phyloP scores from a whole-genome alignment of 2,329 filamentous ascomycete species.

The Diaporthe sp. region DNA sequence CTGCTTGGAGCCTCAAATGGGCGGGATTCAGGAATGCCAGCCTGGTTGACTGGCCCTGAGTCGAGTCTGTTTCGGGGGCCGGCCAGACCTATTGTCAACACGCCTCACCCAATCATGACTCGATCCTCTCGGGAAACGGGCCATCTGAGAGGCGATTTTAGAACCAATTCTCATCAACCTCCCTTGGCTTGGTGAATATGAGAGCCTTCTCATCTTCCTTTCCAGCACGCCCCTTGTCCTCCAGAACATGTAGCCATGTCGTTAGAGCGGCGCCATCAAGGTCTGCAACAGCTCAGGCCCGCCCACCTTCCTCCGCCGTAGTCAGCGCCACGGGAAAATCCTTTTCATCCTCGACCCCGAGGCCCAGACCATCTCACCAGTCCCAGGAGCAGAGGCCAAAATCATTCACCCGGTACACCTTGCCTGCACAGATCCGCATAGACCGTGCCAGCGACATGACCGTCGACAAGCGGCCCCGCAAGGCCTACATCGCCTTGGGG shows the following conservation, averaged over 20 bases:
- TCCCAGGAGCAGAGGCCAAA: slow-evolving; percentile 18
- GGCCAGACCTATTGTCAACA: slow-evolving; percentile 10
- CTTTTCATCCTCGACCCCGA: slow-evolving; percentile 28
- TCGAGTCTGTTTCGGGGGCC: slow-evolving; percentile 16
- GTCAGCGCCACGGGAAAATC: slow-evolving; percentile 28
- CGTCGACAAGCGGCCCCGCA: slow-evolving; percentile 46
- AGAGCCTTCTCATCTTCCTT: slow-evolving; percentile 19
- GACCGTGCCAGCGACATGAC: slow-evolving; percentile 41
- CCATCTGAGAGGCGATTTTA: slow-evolving; percentile 1
- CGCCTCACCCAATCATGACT: slow-evolving; percentile 20
- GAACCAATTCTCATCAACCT: slow-evolving; percentile 15
- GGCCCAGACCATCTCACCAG: slow-evolving; percentile 17
- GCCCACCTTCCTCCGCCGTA: slow-evolving; percentile 22
- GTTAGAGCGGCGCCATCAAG: slow-evolving; percentile 8
- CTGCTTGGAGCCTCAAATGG: neutral
- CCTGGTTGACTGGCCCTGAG: neutral
- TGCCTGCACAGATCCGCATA: slow-evolving; percentile 34
- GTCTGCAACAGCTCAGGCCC: slow-evolving; percentile 24
- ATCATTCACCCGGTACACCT: slow-evolving; percentile 34
- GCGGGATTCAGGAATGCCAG: neutral
- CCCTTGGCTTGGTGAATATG: slow-evolving; percentile 21
- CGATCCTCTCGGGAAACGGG: slow-evolving; percentile 21
- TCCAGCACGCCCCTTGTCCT: neutral
- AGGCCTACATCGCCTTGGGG: slow-evolving; percentile 86
- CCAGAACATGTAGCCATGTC: slow-evolving; percentile 26